A percentile compares a stretch with the other conserved stretches of the same genome.
Conservation (phyloP, 495 filamentous ascomycete species). For the Penicillium atrosanguineum region DNA sequence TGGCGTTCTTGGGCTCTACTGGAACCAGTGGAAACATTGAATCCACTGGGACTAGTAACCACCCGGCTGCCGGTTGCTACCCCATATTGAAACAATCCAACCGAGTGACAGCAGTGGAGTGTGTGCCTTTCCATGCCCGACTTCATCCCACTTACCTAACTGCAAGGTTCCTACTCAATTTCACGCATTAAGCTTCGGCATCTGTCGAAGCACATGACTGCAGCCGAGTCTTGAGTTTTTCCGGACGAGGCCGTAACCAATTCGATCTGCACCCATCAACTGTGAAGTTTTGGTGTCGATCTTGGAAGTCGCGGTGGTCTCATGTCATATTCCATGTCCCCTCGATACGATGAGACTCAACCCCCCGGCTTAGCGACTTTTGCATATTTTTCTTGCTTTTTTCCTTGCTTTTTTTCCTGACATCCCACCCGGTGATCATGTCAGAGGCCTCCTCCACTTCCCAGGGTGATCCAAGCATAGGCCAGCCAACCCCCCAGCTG, state of each 20-base stretch:
- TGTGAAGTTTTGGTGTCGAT: constrained; percentile 6
- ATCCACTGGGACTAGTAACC: not conserved
- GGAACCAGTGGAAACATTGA: too few relatives aligned
- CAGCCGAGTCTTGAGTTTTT: constrained; percentile 1
- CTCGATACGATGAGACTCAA: constrained; percentile 21
- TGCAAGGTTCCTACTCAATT: not conserved
- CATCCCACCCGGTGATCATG: constrained; percentile 23
- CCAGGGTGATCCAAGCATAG: constrained; percentile 28
- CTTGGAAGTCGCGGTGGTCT: constrained; percentile 1
- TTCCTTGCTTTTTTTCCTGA: not conserved
- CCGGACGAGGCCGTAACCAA: constrained; percentile 4
- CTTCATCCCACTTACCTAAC: not conserved
- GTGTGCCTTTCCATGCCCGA: not conserved
- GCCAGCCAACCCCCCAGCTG: constrained; percentile 28
- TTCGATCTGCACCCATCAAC: constrained; percentile 7
- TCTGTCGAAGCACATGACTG: constrained; percentile 4
- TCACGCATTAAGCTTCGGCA: not conserved
- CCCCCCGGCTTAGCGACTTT: constrained; percentile 11
- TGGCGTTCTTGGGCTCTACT: too few relatives aligned
- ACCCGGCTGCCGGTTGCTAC: not conserved
- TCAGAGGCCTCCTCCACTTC: constrained; percentile 30
- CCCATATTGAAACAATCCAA: not conserved
- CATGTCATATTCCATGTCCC: constrained; percentile 6
- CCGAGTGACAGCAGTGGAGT: not conserved
- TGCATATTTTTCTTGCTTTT: not conserved